Percentiles rank a stretch among this genome's conserved stretches.
These are phyloP conservation scores for Trifolium subterraneum DNA, from an alignment of 306 rosid genomes.

Conservation along the genomic window DNA sequence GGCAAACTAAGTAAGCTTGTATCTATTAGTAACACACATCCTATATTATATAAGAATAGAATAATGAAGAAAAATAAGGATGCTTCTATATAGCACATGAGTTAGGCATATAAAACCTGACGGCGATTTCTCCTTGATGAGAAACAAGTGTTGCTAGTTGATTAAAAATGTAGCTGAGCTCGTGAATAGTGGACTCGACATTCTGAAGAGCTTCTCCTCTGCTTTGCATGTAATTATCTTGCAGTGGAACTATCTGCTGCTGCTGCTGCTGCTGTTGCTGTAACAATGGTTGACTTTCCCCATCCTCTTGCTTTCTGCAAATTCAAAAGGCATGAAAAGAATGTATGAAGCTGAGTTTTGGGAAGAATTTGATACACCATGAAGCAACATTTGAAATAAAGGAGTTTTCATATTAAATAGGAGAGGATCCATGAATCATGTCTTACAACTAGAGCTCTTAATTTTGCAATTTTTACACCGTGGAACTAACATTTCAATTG, in stretches of 20 bases:
- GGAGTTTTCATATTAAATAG: not conserved
- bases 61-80: constrained; percentile 2
- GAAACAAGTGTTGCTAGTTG: constrained; percentile 93
- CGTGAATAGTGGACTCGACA: constrained; percentile 95
- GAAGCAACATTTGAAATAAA: constrained; percentile 5
- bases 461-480: not conserved
- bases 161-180: constrained; percentile 89
- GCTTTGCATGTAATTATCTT: constrained; percentile 95
- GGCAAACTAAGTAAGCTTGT: constrained; percentile 12
- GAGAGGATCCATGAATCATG: constrained; percentile 25
- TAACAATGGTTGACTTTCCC: constrained; percentile 82
- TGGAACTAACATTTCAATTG: constrained; percentile 4
- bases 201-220: constrained; percentile 97
- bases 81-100: not conserved
- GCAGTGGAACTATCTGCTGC: constrained; percentile 75
- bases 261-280: constrained; percentile 72
- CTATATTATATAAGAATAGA: constrained; percentile 20
- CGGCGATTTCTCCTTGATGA: constrained; percentile 93
- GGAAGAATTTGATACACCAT: constrained; percentile 22
- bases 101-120: constrained; percentile 59
- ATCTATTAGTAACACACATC: constrained; percentile 19
- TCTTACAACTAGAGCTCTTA: constrained; percentile 6
- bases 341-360: constrained; percentile 2
- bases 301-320: constrained; percentile 72
- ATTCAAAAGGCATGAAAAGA: constrained; percentile 32